Percentiles rank a stretch among this genome's conserved stretches.
Conservation (phyloP, 306 rosid species). For the Macrotyloma uniflorum region DNA sequence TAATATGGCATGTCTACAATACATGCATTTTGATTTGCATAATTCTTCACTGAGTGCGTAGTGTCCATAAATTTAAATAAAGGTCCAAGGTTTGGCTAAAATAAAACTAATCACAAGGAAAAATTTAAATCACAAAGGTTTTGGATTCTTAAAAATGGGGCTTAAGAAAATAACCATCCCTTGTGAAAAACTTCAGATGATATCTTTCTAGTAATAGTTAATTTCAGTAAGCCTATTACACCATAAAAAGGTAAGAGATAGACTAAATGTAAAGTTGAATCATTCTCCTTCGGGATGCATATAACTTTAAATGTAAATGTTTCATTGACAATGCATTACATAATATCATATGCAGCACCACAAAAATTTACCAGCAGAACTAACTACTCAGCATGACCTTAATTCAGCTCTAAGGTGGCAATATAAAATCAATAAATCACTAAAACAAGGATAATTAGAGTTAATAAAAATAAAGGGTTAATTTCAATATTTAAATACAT, state of each 20-base stretch:
- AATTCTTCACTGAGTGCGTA: not conserved
- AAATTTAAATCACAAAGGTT: not conserved
- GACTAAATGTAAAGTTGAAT: not conserved
- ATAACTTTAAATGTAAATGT: not conserved
- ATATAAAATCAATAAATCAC: constrained; percentile 1
- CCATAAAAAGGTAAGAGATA: constrained; percentile 13
- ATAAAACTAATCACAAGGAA: not conserved
- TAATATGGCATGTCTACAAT: not conserved
- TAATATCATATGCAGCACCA: not conserved
- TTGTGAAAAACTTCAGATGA: not conserved
- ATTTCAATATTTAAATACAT: constrained; percentile 21
- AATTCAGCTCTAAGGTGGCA: not conserved
- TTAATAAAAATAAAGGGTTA: not conserved
- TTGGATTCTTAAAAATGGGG: not conserved
- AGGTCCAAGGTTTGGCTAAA: not conserved
- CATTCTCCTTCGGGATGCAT: not conserved
- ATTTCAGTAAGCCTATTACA: constrained; percentile 6
- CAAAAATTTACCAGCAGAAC: constrained; percentile 1
- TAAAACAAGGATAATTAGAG: not conserved
- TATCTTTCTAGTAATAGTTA: not conserved
- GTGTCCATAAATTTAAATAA: not conserved
- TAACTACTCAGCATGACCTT: not conserved
- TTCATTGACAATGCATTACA: not conserved
- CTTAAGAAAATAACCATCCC: not conserved
- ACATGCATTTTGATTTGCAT: not conserved